Conservation (phyloP, 345 rosid genomes). For the Hibiscus mutabilis region DNA sequence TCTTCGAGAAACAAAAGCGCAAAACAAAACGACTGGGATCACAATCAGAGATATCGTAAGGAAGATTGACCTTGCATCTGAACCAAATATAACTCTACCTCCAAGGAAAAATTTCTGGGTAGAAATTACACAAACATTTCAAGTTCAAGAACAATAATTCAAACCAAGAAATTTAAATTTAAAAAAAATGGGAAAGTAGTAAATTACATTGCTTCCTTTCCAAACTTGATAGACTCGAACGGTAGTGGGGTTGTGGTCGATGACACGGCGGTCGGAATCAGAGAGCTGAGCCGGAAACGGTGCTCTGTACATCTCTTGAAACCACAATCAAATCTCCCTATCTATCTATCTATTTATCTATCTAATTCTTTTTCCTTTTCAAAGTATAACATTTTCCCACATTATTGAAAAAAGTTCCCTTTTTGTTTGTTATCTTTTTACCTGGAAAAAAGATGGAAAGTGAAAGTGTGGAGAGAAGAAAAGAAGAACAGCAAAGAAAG, state of each 20-base stretch:
- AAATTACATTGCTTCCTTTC: conserved; percentile 58
- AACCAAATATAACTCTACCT: conserved; percentile 81
- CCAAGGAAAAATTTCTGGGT: conserved; percentile 58
- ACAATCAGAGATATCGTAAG: conserved; percentile 58
- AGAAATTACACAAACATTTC: not conserved
- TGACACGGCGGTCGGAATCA: conserved; percentile 31
- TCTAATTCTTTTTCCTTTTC: not conserved
- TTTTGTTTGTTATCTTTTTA: not conserved
- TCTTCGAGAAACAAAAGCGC: conserved; percentile 51
- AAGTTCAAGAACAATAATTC: not conserved
- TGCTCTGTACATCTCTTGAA: conserved; percentile 17
- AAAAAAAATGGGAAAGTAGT: not conserved
- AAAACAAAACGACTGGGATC: conserved; percentile 60
- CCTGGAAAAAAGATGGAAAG: not conserved
- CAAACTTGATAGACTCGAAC: conserved; percentile 55
- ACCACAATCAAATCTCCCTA: conserved; percentile 5
- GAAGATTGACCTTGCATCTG: conserved; percentile 73
- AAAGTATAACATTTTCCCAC: not conserved
- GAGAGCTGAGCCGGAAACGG: conserved; percentile 33
- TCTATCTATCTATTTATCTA: not conserved
- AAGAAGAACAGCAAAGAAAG: not conserved
- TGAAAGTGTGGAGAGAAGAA: not conserved
- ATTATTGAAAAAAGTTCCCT: not conserved
- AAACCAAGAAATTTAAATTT: not conserved
- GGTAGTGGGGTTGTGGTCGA: conserved; percentile 16